Evolutionary conservation across 441 rosid genomes (phyloP), one percentile per base, ranked within the genome.

Genomic region (Rhodomyrtus psidioides): DNA sequence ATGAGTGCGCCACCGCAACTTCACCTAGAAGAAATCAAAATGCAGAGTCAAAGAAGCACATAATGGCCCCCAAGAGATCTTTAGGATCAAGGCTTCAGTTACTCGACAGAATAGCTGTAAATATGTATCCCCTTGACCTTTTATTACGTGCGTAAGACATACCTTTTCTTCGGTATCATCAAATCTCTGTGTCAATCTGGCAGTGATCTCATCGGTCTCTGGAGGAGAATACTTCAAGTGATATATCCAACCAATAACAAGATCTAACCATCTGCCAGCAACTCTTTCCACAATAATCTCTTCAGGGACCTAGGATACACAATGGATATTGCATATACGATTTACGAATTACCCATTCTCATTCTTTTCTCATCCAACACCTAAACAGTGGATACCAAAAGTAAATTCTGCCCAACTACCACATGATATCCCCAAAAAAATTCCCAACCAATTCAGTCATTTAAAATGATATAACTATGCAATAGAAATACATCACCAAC

Each of bases 151-250:
- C 1, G 34, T 15, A 76, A 75, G 62, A 89, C 93, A 83, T 92
- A 90, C 99, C 98, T 95, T 97, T 87, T 96, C 98, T 91, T 93
- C 96, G 1, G 99, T 97, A 90, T 97, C 98, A 89, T 97, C 99
- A 89, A 97, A 96, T 55, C 98, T 94, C 88, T 94, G 98, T 56
- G 96, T 93, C 75, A 95, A 94, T 86, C 99, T 94, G 49, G 95
- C 94, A 79, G 98, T 96, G 27, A 97, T 93, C 91, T 94, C 98
- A 88, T 94, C 93, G 4, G 91, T 95, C 91, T 94, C 98, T 1
- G 98, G 98, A 49, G 98, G 98, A 84, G 98, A 94, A 91, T 93
- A 95, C 91, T 92, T 95, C 92, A 96, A 86, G 91, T 96, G 99
- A 87, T 97, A 97, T 89, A 97, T 97, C 92, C 91, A 96, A 84